These are phyloP conservation scores for Cyathus striatus DNA, from an alignment of 768 basidiomycete genomes.

Conservation along the genomic window DNA sequence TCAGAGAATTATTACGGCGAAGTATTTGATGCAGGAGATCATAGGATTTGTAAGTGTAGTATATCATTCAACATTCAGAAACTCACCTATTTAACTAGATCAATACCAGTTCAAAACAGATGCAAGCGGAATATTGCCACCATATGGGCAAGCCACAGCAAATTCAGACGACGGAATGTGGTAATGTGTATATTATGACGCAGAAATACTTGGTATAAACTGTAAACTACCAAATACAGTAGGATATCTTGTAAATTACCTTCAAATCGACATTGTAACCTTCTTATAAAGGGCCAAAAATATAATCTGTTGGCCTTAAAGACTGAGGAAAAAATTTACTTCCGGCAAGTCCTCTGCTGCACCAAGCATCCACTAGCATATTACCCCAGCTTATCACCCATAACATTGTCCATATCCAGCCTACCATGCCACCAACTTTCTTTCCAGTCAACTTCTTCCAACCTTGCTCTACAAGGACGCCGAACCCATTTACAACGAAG, in stretches of 20 bases:
- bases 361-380: constrained; percentile 28
- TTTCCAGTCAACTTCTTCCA: constrained; percentile 27
- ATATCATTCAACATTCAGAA: neutral
- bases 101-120: constrained; percentile 10
- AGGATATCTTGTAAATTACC: no score
- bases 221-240: no score
- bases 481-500: constrained; percentile 38
- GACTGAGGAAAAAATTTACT: constrained; percentile 1
- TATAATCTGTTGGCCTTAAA: neutral
- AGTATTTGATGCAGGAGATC: constrained; percentile 27
- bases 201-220: no score
- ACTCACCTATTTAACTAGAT: constrained; percentile 1
- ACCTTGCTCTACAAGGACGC: constrained; percentile 29
- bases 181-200: no score
- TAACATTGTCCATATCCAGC: constrained; percentile 36
- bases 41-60: constrained; percentile 24
- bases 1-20: constrained; percentile 25
- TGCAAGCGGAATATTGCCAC: no score
- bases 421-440: constrained; percentile 30
- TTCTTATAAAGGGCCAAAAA: constrained; percentile 1
- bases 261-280: neutral
- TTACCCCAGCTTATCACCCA: constrained; percentile 30
- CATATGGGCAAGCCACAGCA: no score
- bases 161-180: no score
- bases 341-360: constrained; percentile 4